Conservation (phyloP, 225 moss, liverwort and hornwort genomes). For the Straminergon stramineum region DNA sequence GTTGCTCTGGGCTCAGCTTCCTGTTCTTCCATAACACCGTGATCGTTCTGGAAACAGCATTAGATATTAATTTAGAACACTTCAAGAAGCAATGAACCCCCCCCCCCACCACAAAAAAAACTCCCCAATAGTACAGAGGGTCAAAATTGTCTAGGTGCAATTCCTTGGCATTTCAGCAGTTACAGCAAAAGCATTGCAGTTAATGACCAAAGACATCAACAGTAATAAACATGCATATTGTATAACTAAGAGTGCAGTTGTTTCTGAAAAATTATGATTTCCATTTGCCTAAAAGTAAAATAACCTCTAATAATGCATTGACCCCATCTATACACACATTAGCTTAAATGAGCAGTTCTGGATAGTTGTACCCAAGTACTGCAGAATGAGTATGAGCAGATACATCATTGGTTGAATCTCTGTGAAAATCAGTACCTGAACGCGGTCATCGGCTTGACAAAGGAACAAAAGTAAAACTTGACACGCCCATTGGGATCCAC, state of each 20-base stretch:
- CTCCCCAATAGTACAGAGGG: background rate
- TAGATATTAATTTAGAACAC: background rate
- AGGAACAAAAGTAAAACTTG: constrained; percentile 86
- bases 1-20: constrained; percentile 76
- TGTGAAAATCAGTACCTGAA: constrained; percentile 38
- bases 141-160: background rate
- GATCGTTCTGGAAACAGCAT: constrained; percentile 55
- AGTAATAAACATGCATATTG: background rate
- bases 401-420: background rate
- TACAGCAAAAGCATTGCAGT: background rate
- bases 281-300: background rate
- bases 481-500: constrained; percentile 60
- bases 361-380: background rate
- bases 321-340: background rate
- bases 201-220: background rate
- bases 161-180: background rate
- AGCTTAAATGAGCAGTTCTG: background rate
- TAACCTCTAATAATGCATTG: background rate
- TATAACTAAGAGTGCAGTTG: background rate
- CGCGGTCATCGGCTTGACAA: constrained; percentile 75
- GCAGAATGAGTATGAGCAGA: background rate
- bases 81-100: background rate
- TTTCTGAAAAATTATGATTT: background rate
- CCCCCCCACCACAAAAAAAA: background rate
- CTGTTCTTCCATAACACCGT: constrained; percentile 86